Evolutionary conservation across 2,329 filamentous ascomycete species (phyloP).

Genomic region (Didymella segeticola): DNA sequence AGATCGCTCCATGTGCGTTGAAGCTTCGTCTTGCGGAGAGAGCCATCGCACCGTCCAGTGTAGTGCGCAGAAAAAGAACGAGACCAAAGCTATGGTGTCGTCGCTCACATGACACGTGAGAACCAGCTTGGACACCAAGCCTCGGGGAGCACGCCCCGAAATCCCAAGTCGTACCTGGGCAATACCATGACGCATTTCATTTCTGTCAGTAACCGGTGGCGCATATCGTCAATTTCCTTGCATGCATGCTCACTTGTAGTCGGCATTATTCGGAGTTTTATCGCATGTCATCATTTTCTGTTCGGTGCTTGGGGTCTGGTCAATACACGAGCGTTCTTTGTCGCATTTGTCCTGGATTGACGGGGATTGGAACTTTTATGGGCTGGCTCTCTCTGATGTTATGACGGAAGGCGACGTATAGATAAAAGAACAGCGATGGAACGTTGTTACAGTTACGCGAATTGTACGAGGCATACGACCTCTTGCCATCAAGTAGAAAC

Average conservation of each 20-base stretch:
- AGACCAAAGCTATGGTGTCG: not conserved
- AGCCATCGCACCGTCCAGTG: not conserved
- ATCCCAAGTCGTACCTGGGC: not conserved
- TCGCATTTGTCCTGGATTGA: conserved; percentile 18
- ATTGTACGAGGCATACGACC: conserved; percentile 7
- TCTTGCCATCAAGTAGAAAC: conserved; percentile 1
- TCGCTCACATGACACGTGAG: not conserved
- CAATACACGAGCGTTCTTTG: conserved; percentile 20
- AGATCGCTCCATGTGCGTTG: not conserved
- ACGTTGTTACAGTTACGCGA: not conserved
- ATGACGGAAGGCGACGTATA: conserved; percentile 18
- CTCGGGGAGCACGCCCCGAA: not conserved
- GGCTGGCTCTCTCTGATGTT: conserved; percentile 23
- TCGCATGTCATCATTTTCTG: conserved; percentile 10
- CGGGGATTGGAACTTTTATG: conserved; percentile 7
- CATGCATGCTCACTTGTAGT: conserved; percentile 12
- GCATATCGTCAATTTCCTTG: conserved; percentile 16
- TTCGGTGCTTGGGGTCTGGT: conserved; percentile 11
- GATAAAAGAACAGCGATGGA: conserved; percentile 11
- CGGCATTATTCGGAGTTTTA: conserved; percentile 29
- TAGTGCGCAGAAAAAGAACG: not conserved
- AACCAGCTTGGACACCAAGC: not conserved
- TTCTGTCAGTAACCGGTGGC: conserved; percentile 5
- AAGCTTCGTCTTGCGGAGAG: not conserved
- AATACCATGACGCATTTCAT: not conserved